A percentile compares a stretch with the other conserved stretches of the same genome.
phyloP scores from a whole-genome alignment of 208 protist species.

The Acanthamoeba royreba region DNA sequence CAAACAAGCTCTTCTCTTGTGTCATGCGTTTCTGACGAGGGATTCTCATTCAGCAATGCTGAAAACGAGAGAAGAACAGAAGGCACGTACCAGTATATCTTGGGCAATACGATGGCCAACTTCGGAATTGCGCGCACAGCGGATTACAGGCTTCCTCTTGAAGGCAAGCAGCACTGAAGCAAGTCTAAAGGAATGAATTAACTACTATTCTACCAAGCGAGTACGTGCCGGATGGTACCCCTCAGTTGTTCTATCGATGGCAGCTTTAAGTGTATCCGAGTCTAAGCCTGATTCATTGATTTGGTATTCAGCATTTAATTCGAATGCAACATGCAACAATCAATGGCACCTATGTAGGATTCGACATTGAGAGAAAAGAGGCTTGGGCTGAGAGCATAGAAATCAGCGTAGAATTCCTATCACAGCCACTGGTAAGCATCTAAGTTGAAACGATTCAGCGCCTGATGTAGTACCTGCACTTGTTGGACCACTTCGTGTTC shows the following conservation, averaged over 20 bases:
- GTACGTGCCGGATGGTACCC: background rate
- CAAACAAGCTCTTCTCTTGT: constrained; percentile 51
- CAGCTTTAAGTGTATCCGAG: background rate
- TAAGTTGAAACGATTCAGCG: background rate
- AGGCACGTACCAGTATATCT: constrained; percentile 73
- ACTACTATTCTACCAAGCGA: background rate
- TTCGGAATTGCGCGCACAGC: constrained; percentile 59
- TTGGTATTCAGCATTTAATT: background rate
- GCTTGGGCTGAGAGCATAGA: constrained; percentile 88
- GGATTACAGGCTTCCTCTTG: constrained; percentile 78
- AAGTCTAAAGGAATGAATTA: constrained; percentile 75
- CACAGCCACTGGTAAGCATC: constrained; percentile 45
- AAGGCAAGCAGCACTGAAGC: constrained; percentile 83
- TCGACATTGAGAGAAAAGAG: constrained; percentile 75
- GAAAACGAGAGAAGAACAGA: background rate
- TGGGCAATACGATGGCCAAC: constrained; percentile 69
- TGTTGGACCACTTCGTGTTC: constrained; percentile 89
- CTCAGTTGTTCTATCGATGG: background rate
- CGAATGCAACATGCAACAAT: background rate
- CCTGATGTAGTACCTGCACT: constrained; percentile 62
- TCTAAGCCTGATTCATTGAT: background rate
- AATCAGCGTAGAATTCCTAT: constrained; percentile 94
- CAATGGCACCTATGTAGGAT: constrained; percentile 28
- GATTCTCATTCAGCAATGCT: background rate
- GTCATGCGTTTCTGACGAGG: background rate